These are phyloP conservation scores for Candida sp. DNA, from an alignment of 1,139 yeast genomes.

Conservation along the genomic window DNA sequence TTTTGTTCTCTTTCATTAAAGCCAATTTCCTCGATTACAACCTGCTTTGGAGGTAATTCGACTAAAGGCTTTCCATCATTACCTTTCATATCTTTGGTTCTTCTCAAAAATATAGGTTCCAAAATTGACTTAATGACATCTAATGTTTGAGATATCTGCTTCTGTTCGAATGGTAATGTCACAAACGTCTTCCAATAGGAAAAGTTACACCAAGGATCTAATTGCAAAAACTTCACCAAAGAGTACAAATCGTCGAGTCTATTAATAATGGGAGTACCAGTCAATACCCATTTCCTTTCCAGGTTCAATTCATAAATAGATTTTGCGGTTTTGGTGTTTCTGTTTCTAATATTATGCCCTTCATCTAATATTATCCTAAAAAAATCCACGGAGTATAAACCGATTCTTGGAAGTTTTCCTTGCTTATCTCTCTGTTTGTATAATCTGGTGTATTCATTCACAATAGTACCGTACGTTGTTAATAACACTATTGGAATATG, in stretches of 20 bases:
- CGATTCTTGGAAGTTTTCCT: conserved; percentile 37
- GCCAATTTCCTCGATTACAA: conserved; percentile 62
- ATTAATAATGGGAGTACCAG: conserved; percentile 95
- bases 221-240: conserved; percentile 64
- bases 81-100: conserved; percentile 85
- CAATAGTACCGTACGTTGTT: conserved; percentile 88
- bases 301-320: conserved; percentile 68
- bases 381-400: conserved; percentile 71
- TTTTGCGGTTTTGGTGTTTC: conserved; percentile 76
- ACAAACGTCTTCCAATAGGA: conserved; percentile 89
- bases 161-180: conserved; percentile 77
- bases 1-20: conserved; percentile 65
- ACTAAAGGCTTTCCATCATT: conserved; percentile 74
- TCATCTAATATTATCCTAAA: conserved; percentile 85
- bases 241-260: conserved; percentile 84
- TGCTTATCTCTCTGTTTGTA: conserved; percentile 25
- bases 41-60: conserved; percentile 71
- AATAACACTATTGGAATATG: conserved; percentile 69
- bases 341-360: conserved; percentile 86
- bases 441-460: conserved; percentile 59
- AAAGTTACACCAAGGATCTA: conserved; percentile 89
- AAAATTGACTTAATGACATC: conserved; percentile 81
- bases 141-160: conserved; percentile 67
- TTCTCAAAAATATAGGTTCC: conserved; percentile 77
- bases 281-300: conserved; percentile 76